Percentiles rank a stretch among this genome's conserved stretches.
Evolutionary conservation across 192 early-diverging fungal genomes (phyloP).

Genomic region (Podila epicladia): DNA sequence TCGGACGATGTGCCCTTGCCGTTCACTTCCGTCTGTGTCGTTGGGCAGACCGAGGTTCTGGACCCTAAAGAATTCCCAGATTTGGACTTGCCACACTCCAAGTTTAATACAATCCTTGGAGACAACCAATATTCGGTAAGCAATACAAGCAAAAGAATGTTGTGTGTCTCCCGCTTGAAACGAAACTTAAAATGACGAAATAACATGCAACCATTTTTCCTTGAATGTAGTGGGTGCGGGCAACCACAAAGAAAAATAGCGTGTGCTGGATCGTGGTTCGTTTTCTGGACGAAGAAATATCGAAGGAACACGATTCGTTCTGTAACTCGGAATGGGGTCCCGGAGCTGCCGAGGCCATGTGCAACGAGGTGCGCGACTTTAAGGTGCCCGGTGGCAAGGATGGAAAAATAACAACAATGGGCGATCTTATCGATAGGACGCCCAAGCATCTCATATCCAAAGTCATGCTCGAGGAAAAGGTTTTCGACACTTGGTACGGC

Average conservation of each 20-base stretch:
- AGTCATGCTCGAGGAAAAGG: neutral
- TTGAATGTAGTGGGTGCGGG: too few relatives aligned
- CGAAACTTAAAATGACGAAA: too few relatives aligned
- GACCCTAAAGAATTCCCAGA: neutral
- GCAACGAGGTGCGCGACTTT: conserved; percentile 4
- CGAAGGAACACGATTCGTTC: neutral
- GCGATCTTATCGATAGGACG: conserved; percentile 33
- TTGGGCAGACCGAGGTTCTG: neutral
- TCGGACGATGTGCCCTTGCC: neutral
- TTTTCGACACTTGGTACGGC: too few relatives aligned
- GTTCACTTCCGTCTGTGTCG: neutral
- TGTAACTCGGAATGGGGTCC: conserved; percentile 13
- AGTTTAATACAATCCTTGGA: neutral
- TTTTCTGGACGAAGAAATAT: neutral
- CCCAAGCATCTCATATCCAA: conserved; percentile 31
- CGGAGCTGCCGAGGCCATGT: neutral
- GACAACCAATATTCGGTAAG: too few relatives aligned
- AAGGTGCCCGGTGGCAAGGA: conserved; percentile 17
- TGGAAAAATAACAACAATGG: conserved; percentile 6
- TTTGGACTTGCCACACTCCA: neutral
- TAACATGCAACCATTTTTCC: neutral
- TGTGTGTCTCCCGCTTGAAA: too few relatives aligned
- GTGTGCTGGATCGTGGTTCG: conserved; percentile 4
- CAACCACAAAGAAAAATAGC: neutral
- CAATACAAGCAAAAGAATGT: too few relatives aligned